Conservation (phyloP, 495 filamentous ascomycete genomes). For the Aspergillus nanangensis region DNA sequence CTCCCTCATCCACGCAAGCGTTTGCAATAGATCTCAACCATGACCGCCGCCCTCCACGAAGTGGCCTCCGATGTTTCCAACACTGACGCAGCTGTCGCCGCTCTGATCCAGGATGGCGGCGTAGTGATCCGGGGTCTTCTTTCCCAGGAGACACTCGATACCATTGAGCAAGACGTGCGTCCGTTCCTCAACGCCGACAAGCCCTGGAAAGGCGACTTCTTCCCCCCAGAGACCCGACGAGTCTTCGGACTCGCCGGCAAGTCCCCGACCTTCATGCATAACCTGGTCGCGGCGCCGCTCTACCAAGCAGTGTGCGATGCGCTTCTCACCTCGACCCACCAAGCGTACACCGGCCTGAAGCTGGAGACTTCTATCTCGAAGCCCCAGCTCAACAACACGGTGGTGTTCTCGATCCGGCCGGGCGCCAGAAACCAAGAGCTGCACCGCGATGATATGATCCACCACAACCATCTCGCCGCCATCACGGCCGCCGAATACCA, state of each 20-base stretch:
- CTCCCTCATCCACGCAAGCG: too few species aligned
- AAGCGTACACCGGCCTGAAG: background rate
- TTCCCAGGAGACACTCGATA: too few species aligned
- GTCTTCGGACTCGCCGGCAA: background rate
- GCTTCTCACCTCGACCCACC: background rate
- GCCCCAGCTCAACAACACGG: background rate
- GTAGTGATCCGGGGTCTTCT: too few species aligned
- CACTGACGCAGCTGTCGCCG: too few species aligned
- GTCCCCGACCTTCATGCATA: background rate
- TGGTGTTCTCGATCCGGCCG: background rate
- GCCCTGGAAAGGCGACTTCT: constrained; percentile 1
- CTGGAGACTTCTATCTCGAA: background rate
- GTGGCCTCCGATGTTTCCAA: too few species aligned
- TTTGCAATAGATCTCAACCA: too few species aligned
- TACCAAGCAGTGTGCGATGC: background rate
- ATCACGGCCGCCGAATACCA: background rate
- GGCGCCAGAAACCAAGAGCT: background rate
- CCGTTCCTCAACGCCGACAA: too few species aligned
- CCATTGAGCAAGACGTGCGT: too few species aligned
- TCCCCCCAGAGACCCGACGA: background rate
- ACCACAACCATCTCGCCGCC: background rate
- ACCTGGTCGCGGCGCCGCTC: background rate
- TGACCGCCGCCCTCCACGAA: too few species aligned
- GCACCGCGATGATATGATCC: background rate
- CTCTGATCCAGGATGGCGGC: too few species aligned